Evolutionary conservation across 202 grass and related monocot species (phyloP), one percentile per base, ranked within the genome.

Genomic region (Alloteropsis angusta): DNA sequence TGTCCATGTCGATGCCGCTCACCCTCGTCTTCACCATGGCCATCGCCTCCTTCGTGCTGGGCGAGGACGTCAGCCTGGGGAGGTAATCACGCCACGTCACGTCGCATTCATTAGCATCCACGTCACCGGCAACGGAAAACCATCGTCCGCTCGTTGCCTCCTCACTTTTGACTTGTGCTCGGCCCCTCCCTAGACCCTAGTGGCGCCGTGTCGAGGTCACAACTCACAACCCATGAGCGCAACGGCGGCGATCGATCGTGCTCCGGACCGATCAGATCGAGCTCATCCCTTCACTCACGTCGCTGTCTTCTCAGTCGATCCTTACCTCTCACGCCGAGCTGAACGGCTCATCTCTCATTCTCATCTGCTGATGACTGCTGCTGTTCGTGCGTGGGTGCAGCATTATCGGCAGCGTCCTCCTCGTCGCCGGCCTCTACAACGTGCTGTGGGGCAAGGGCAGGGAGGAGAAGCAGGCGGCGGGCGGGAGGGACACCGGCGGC

Each of bases 381-480:
- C 1, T 30, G 3, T 1, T 30, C 28, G 28, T 30, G 28, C 28
- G 41, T 54, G 57, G 3, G 1, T 78, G 65, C 93, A 97, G 93
- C 75, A 75, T 91, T 46, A 42, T 93, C 48, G 90, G 90, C 12
- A 87, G 88, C 83, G 15, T 71, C 47, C 79, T 93, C 36, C 80
- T 97, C 76, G 79, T 91, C 26, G 86, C 82, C 34, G 93, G 93
- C 60, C 93, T 97, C 36, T 93, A 93, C 53, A 60, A 80, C 84
- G 94, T 93, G 62, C 84, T 91, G 4, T 97, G 88, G 90, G 90
- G 93, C 28, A 93, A 97, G 83, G 79, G 49, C 54, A 65, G 35
- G 65, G 93, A 91, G 63, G 57, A 78, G 5, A 62, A 71, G 65
- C 81, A 10, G 19, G 80, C 26, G 35, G 13, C 50, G 16, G 79